Evolutionary conservation across 345 rosid genomes (phyloP), one percentile per base, ranked within the genome.

Genomic region (Psidium friedrichsthalianum): DNA sequence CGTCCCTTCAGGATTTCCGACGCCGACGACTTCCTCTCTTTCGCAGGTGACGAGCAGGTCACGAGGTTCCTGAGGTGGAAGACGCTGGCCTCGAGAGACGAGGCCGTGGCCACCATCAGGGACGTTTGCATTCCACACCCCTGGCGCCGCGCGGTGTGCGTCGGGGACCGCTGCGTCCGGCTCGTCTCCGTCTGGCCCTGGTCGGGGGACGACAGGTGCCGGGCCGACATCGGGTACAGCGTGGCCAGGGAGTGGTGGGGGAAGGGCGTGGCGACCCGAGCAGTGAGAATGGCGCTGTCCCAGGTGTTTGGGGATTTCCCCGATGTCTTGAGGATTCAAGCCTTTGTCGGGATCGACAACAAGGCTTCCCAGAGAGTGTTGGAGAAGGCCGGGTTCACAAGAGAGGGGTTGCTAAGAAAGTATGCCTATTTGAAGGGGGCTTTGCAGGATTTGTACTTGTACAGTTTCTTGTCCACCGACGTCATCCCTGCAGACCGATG

Each of bases 71-170:
- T 18, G 25, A 69, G 78, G 18, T 69, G 78, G 78, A 18, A 36
- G 47, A 69, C 78, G 24, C 47, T 69, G 78, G 12, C 78, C 47
- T 69, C 78, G 47, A 32, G 47, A 2, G 47, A 69, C 47, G 78
- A 69, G 78, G 78, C 78, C 78, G 25, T 36, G 6, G 44, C 47
- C 78, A 16, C 78, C 78, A 36, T 69, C 47, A 69, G 78, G 78
- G 78, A 69, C 18, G 87, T 86, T 15, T 90, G 92, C 82, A 87
- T 91, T 4, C 90, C 93, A 4, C 95, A 90, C 86, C 92, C 91
- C 1, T 89, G 93, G 90, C 90, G 92, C 5, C 87, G 92, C 3
- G 92, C 94, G 6, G 89, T 90, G 56, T 94, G 96, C 87, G 15
- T 69, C 47, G 78, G 78, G 24, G 78, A 69, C 78, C 47, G 25